Evolutionary conservation across 257 asterid genomes (phyloP), one percentile per base, ranked within the genome.

Genomic region (Leptodermis oblonga): DNA sequence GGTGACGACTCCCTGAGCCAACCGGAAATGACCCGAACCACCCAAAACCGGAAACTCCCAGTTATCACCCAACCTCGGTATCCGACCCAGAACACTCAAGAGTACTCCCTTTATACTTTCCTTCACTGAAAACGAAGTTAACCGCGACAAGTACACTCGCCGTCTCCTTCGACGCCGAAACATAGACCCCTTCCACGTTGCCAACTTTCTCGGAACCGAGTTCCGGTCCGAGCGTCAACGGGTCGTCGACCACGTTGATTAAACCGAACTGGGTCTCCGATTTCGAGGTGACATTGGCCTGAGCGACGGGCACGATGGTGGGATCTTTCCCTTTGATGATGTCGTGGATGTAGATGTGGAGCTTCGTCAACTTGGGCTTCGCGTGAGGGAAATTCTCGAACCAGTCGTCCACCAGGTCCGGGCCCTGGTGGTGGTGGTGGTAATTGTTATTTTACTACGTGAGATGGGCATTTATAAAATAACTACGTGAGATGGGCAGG

Each of bases 331-430:
- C 83, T 5, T 65, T 68, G 1, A 69, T 34, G 0, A 65, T 66
- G 72, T 79, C 82, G 63, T 83, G 87, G 36, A 70, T 78, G 75
- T 75, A 83, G 69, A 83, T 71, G 17, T 83, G 86, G 49, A 83
- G 71, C 11, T 81, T 83, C 0, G 88, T 78, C 12, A 51, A 26
- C 55, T 66, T 81, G 22, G 53, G 55, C 33, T 78, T 78, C 5
- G 83, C 68, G 14, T 65, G 8, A 0, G 64, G 43, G 23, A 70
- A 73, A 28, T 73, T 66, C 31, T 73, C n/a, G 34, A 83, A 71
- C 88, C 85, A 83, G 0, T 71, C 61, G 22, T 81, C 79, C 0
- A 83, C 84, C 22, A 71, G 75, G 69, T 74, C 42, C 1, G 88
- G 85, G 17, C 59, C 51, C 69, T 60, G 0, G n/a, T 33, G 65